These are phyloP conservation scores for Globisporangium nunn DNA, from an alignment of 352 stramenopile species.

Conservation along the genomic window DNA sequence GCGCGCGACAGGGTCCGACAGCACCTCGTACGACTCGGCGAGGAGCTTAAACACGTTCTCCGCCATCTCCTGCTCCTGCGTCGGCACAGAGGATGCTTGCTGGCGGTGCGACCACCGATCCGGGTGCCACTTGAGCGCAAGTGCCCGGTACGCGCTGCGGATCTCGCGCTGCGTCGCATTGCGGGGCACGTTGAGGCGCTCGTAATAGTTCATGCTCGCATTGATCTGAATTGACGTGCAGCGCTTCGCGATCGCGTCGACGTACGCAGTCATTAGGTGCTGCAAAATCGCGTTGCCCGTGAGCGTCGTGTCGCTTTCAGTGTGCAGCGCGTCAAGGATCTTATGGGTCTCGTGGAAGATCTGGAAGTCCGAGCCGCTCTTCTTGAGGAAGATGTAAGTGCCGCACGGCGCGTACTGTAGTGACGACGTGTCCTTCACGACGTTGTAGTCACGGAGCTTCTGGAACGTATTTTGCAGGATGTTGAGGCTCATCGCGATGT, in stretches of 20 bases:
- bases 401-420: constrained; percentile 65
- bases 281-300: constrained; percentile 74
- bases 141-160: constrained; percentile 59
- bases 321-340: constrained; percentile 35
- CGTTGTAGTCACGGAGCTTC: constrained; percentile 67
- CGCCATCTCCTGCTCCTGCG: constrained; percentile 57
- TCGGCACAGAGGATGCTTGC: constrained; percentile 4
- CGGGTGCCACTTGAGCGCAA: constrained; percentile 84
- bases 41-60: constrained; percentile 81
- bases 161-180: constrained; percentile 66
- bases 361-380: constrained; percentile 39
- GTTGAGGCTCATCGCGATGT: constrained; percentile 71
- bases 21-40: constrained; percentile 77
- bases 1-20: constrained; percentile 55
- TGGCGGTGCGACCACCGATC: constrained; percentile 57
- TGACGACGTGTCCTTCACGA: constrained; percentile 72
- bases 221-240: constrained; percentile 80
- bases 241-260: constrained; percentile 56
- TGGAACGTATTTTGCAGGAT: constrained; percentile 80
- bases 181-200: constrained; percentile 57
- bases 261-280: constrained; percentile 82
- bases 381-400: constrained; percentile 73
- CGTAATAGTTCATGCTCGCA: constrained; percentile 80
- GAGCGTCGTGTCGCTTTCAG: constrained; percentile 47
- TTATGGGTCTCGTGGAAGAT: constrained; percentile 34